These are phyloP conservation scores for Cronartium quercuum DNA, from an alignment of 1,284 basidiomycete species.

Conservation along the genomic window DNA sequence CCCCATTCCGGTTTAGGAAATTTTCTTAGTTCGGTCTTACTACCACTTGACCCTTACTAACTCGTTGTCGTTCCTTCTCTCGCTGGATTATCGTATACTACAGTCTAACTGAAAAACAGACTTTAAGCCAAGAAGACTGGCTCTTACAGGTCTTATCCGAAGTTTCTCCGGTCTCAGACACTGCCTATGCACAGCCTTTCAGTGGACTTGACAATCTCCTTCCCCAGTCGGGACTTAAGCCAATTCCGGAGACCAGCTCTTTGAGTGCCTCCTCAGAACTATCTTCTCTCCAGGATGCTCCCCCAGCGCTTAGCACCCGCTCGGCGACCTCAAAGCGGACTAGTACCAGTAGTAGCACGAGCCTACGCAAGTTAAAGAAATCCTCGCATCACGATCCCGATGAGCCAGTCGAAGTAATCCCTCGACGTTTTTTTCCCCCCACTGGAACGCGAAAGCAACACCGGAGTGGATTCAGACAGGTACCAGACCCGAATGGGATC, in stretches of 20 bases:
- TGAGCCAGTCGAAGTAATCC: background rate
- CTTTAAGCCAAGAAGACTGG: background rate
- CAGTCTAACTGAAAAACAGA: background rate
- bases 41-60: no score
- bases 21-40: no score
- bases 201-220: background rate
- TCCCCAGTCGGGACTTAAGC: background rate
- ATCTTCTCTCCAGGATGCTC: background rate
- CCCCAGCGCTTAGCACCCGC: background rate
- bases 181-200: background rate
- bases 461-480: constrained; percentile 25
- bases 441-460: constrained; percentile 32
- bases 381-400: background rate
- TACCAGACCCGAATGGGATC: constrained; percentile 17
- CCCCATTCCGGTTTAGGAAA: no score
- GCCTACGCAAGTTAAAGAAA: background rate
- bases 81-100: no score
- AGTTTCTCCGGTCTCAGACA: background rate
- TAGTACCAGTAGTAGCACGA: background rate
- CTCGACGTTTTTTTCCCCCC: constrained; percentile 17
- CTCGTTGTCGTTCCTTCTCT: no score
- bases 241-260: background rate
- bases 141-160: background rate
- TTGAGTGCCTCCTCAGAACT: background rate
- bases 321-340: background rate